phyloP scores from a whole-genome alignment of 2,329 filamentous ascomycete species.

The Lecanicillium sp. region DNA sequence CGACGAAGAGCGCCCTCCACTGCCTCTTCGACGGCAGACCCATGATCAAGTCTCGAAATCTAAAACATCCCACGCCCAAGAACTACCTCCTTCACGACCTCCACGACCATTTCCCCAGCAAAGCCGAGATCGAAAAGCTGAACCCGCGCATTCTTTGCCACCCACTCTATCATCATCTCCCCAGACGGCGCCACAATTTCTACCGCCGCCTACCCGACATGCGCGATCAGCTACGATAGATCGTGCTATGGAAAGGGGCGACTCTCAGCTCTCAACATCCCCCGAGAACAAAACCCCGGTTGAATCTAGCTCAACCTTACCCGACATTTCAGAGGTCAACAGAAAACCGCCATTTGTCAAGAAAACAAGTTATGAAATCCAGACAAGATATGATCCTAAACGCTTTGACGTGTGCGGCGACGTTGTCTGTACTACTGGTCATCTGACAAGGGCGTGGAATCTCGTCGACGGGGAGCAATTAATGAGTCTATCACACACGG shows the following conservation, averaged over 20 bases:
- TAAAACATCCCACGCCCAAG: slow-evolving; percentile 17
- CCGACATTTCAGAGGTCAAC: slow-evolving; percentile 78
- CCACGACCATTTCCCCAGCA: slow-evolving; percentile 23
- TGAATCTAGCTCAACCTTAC: slow-evolving; percentile 54
- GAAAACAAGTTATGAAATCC: slow-evolving; percentile 65
- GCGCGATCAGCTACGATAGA: slow-evolving; percentile 29
- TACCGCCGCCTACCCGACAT: slow-evolving; percentile 22
- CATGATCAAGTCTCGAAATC: slow-evolving; percentile 17
- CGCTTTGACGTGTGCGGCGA: slow-evolving; percentile 84
- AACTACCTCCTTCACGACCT: slow-evolving; percentile 37
- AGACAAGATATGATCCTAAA: slow-evolving; percentile 78
- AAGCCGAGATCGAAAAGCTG: neutral
- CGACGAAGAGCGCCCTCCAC: slow-evolving; percentile 35
- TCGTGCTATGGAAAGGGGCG: slow-evolving; percentile 20
- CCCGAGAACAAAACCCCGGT: slow-evolving; percentile 36
- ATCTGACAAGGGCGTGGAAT: slow-evolving; percentile 83
- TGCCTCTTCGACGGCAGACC: slow-evolving; percentile 40
- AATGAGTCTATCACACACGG: slow-evolving; percentile 74
- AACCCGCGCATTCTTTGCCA: neutral
- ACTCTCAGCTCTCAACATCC: slow-evolving; percentile 11
- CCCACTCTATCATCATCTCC: slow-evolving; percentile 9
- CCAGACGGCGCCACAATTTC: slow-evolving; percentile 20
- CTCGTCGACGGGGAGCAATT: slow-evolving; percentile 71
- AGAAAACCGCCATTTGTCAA: slow-evolving; percentile 71
- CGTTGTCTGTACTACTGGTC: slow-evolving; percentile 77